A percentile compares a stretch with the other conserved stretches of the same genome.
Conservation (phyloP, 176 grass and related monocot genomes). For the Zoysia pacifica region DNA sequence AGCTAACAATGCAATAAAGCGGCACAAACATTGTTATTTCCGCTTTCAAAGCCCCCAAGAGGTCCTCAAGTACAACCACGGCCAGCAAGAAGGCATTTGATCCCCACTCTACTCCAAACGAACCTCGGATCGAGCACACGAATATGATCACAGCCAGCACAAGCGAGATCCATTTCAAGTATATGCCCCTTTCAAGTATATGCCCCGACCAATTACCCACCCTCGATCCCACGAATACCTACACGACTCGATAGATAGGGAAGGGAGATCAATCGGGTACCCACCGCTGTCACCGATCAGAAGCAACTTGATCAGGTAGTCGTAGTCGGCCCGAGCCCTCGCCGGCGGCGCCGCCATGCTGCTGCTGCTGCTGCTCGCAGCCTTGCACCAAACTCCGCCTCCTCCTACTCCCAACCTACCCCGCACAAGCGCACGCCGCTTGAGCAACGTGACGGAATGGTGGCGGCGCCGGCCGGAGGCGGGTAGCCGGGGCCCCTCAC, state of each 20-base stretch:
- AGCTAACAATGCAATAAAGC: background rate
- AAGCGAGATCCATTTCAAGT: slow-evolving; percentile 7
- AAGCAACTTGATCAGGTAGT: slow-evolving; percentile 90
- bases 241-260: background rate
- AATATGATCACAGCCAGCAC: background rate
- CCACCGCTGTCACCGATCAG: slow-evolving; percentile 90
- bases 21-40: background rate
- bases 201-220: background rate
- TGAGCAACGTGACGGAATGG: slow-evolving; percentile 31
- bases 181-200: too few relatives aligned
- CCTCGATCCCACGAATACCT: slow-evolving; percentile 18
- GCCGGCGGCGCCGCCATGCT: slow-evolving; percentile 81
- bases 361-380: background rate
- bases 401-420: slow-evolving; percentile 48
- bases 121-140: background rate
- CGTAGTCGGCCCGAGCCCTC: slow-evolving; percentile 85
- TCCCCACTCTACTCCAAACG: background rate
- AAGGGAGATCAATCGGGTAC: slow-evolving; percentile 49
- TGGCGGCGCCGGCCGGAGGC: background rate
- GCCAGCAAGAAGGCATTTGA: slow-evolving; percentile 2
- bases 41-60: background rate
- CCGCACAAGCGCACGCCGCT: background rate
- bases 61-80: background rate
- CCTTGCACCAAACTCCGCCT: slow-evolving; percentile 31
- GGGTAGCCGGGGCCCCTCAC: slow-evolving; percentile 38